These are phyloP conservation scores for Immersiporthe knoxdaviesiana DNA, from an alignment of 2,329 filamentous ascomycete genomes.

Conservation along the genomic window DNA sequence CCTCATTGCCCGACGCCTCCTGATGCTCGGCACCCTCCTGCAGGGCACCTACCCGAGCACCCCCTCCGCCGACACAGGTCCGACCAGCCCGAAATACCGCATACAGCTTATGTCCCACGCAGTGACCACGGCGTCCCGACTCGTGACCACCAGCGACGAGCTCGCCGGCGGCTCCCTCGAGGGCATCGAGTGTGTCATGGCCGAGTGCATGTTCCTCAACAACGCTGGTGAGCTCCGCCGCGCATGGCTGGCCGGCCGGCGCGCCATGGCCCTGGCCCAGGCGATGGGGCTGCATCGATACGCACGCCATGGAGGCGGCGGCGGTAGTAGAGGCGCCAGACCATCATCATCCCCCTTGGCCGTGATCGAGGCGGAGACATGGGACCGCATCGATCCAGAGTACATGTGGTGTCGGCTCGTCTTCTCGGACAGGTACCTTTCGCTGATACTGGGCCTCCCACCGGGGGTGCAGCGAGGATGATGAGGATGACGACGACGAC, in stretches of 20 bases:
- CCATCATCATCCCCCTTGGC: slow-evolving; percentile 17
- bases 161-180: slow-evolving; percentile 48
- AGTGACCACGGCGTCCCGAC: slow-evolving; percentile 36
- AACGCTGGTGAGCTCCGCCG: slow-evolving; percentile 51
- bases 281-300: slow-evolving; percentile 25
- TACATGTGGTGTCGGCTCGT: slow-evolving; percentile 52
- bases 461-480: slow-evolving; percentile 41
- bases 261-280: slow-evolving; percentile 43
- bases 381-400: slow-evolving; percentile 38
- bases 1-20: slow-evolving; percentile 40
- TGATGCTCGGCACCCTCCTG: slow-evolving; percentile 39
- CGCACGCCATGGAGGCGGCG: background rate
- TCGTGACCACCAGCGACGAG: slow-evolving; percentile 51
- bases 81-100: slow-evolving; percentile 30
- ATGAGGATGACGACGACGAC: background rate
- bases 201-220: slow-evolving; percentile 50
- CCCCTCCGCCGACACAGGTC: background rate
- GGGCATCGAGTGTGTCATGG: slow-evolving; percentile 54
- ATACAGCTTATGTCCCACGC: slow-evolving; percentile 34
- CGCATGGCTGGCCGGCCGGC: slow-evolving; percentile 49
- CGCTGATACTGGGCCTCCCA: slow-evolving; percentile 50
- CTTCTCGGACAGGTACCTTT: slow-evolving; percentile 51
- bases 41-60: slow-evolving; percentile 33
- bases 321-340: slow-evolving; percentile 13
- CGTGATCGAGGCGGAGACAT: slow-evolving; percentile 36